These are phyloP conservation scores for Polygonum maritimum DNA, from an alignment of 148 eudicot species.

Conservation along the genomic window DNA sequence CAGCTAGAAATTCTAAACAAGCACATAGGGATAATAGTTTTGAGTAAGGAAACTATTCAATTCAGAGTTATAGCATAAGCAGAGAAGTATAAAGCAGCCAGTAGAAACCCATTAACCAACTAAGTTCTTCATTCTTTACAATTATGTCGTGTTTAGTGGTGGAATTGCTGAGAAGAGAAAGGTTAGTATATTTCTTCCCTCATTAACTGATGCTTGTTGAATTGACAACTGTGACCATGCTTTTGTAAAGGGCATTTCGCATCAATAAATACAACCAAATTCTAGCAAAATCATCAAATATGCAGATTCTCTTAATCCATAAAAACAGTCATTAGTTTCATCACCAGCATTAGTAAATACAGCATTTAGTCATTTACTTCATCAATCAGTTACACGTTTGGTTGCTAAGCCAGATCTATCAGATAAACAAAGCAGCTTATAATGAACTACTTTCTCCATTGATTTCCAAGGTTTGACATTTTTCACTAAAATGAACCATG, in stretches of 20 bases:
- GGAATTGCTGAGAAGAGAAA: too few relatives aligned
- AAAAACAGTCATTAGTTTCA: not conserved
- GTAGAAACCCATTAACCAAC: not conserved
- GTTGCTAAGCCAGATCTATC: not conserved
- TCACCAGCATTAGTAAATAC: not conserved
- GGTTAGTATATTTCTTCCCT: too few relatives aligned
- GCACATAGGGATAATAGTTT: not conserved
- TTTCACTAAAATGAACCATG: not conserved
- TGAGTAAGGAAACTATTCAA: not conserved
- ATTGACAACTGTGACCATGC: too few relatives aligned
- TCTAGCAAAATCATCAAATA: not conserved
- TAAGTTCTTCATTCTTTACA: not conserved
- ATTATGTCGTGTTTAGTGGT: not conserved
- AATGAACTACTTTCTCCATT: not conserved
- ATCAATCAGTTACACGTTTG: not conserved
- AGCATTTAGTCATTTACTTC: not conserved
- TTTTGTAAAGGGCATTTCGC: too few relatives aligned
- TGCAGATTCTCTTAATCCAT: not conserved
- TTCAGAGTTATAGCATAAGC: not conserved
- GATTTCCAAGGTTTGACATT: too few relatives aligned
- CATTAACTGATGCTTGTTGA: too few relatives aligned
- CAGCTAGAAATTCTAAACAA: not conserved
- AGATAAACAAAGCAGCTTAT: not conserved
- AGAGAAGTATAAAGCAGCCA: not conserved
- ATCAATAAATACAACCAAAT: too few relatives aligned